A percentile compares a stretch with the other conserved stretches of the same genome.
Evolutionary conservation across 495 filamentous ascomycete genomes (phyloP).

Genomic region (Penicillium waksmanii): DNA sequence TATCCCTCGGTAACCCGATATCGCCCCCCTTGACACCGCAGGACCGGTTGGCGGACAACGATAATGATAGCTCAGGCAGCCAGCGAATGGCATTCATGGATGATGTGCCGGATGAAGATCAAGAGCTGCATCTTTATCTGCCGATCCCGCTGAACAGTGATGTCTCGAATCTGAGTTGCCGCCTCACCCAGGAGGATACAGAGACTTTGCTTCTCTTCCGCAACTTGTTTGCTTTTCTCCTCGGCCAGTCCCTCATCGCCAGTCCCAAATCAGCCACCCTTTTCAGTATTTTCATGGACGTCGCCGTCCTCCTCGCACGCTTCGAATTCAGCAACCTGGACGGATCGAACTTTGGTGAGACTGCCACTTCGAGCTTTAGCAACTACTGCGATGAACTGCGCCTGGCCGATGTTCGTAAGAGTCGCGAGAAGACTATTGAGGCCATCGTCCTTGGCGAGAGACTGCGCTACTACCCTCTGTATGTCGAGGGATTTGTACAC

Average conservation of each 20-base stretch:
- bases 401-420: slow-evolving; percentile 78
- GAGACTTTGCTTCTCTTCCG: slow-evolving; percentile 75
- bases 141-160: slow-evolving; percentile 59
- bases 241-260: slow-evolving; percentile 77
- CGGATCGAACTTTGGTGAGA: slow-evolving; percentile 80
- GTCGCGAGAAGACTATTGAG: slow-evolving; percentile 89
- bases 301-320: slow-evolving; percentile 67
- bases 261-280: slow-evolving; percentile 66
- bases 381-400: slow-evolving; percentile 74
- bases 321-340: slow-evolving; percentile 83
- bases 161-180: slow-evolving; percentile 42
- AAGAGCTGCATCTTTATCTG: slow-evolving; percentile 72
- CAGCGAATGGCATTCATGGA: slow-evolving; percentile 47
- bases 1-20: slow-evolving; percentile 45
- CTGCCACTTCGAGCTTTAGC: slow-evolving; percentile 74
- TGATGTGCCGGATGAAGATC: slow-evolving; percentile 43
- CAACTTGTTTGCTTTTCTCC: slow-evolving; percentile 90
- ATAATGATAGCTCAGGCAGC: slow-evolving; percentile 49
- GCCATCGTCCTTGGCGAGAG: slow-evolving; percentile 84
- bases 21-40: slow-evolving; percentile 44
- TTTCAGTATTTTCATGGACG: slow-evolving; percentile 74
- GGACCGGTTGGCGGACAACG: slow-evolving; percentile 42
- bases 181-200: slow-evolving; percentile 57
- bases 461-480: slow-evolving; percentile 79
- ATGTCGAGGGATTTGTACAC: slow-evolving; percentile 90